phyloP scores from a whole-genome alignment of 371 early-diverging fungal genomes.

The Fennellomyces sp. region DNA sequence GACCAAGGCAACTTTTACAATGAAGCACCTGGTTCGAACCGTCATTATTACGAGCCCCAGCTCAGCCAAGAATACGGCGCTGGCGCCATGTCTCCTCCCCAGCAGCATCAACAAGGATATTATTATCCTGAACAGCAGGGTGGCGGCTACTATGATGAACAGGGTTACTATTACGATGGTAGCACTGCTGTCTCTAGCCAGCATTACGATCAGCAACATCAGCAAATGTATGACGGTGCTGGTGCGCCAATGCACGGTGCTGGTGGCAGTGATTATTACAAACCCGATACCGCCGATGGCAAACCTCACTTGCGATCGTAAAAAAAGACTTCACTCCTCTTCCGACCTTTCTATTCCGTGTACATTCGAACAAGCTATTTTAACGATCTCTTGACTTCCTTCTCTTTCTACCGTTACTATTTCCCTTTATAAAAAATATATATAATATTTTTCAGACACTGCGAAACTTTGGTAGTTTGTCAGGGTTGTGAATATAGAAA shows the following conservation, averaged over 20 bases:
- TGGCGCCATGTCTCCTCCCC: conserved; percentile 4
- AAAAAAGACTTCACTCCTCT: not conserved
- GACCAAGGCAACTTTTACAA: conserved; percentile 46
- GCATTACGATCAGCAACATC: not conserved
- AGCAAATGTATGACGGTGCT: conserved; percentile 8
- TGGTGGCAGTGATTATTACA: conserved; percentile 9
- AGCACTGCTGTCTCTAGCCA: conserved; percentile 17
- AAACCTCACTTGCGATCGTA: conserved; percentile 16
- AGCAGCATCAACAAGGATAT: conserved; percentile 22
- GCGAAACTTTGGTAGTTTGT: too few relatives aligned
- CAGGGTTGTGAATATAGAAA: too few relatives aligned
- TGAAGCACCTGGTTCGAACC: conserved; percentile 14
- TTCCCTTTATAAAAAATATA: too few relatives aligned
- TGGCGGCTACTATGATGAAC: conserved; percentile 35
- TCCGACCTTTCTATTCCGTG: too few relatives aligned
- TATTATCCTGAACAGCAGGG: conserved; percentile 30
- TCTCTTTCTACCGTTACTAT: too few relatives aligned
- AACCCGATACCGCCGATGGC: conserved; percentile 20
- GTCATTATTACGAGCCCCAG: conserved; percentile 22
- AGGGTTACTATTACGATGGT: conserved; percentile 29
- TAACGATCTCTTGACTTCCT: too few relatives aligned
- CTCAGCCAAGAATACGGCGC: conserved; percentile 9
- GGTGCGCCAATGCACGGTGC: conserved; percentile 3
- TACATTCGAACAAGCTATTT: too few relatives aligned
- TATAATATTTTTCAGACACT: too few relatives aligned